Evolutionary conservation across 164 flowering plant genomes (phyloP).

Genomic region (Hamamelis virginiana): DNA sequence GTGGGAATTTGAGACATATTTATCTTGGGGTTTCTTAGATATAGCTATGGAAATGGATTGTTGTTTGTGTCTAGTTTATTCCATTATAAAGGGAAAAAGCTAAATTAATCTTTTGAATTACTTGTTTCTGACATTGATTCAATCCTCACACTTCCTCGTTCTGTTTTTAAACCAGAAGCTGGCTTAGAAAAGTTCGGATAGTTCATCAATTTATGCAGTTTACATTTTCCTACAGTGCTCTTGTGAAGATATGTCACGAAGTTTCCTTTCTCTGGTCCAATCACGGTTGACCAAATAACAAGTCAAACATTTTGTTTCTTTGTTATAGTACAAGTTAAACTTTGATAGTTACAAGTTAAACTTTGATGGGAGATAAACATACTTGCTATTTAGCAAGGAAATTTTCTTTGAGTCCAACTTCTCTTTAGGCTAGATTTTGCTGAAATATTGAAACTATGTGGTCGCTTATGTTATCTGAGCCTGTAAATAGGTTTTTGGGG

Average conservation of each 20-base stretch:
- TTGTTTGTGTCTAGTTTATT: background rate
- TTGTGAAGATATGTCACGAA: background rate
- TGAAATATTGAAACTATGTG: too few relatives aligned
- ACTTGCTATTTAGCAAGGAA: too few relatives aligned
- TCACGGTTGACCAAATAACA: background rate
- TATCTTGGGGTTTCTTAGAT: background rate
- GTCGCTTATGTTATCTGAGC: too few relatives aligned
- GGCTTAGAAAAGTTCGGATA: background rate
- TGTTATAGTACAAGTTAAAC: background rate
- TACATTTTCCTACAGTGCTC: background rate
- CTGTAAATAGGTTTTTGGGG: too few relatives aligned
- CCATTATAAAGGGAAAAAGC: background rate
- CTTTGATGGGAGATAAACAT: background rate
- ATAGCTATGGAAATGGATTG: background rate
- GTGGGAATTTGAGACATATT: background rate
- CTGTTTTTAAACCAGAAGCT: background rate
- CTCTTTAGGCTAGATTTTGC: too few relatives aligned
- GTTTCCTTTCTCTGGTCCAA: background rate
- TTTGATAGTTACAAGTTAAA: background rate
- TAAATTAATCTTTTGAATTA: too few relatives aligned
- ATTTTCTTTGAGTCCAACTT: too few relatives aligned
- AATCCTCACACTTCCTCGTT: background rate
- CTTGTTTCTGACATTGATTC: too few relatives aligned
- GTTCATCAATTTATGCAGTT: too few relatives aligned
- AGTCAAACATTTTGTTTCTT: background rate